These are phyloP conservation scores for Amaranthus tricolor DNA, from an alignment of 179 eudicot species.

Conservation along the genomic window DNA sequence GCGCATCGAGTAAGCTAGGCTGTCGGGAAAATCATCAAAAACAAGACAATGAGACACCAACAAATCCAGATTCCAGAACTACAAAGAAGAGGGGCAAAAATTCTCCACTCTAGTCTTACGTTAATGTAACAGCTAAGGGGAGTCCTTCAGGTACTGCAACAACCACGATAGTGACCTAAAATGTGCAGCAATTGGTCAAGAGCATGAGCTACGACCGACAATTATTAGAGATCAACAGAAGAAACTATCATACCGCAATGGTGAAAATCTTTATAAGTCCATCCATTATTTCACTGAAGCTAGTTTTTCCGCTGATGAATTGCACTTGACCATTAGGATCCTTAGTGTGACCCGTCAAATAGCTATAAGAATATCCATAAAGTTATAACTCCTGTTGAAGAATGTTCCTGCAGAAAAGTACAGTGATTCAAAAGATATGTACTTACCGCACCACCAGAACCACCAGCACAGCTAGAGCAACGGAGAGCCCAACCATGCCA, in stretches of 20 bases:
- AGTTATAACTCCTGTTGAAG: neutral
- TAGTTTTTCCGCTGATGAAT: constrained; percentile 59
- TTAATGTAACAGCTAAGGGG: constrained; percentile 85
- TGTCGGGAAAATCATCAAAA: constrained; percentile 29
- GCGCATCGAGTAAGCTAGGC: constrained; percentile 89
- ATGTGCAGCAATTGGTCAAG: constrained; percentile 21
- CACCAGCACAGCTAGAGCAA: constrained; percentile 64
- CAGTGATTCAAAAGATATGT: neutral
- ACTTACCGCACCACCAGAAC: constrained; percentile 68
- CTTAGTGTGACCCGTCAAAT: constrained; percentile 61
- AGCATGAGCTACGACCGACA: neutral
- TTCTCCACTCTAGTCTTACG: constrained; percentile 34
- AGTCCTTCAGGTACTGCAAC: constrained; percentile 97
- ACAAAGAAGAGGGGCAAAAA: neutral
- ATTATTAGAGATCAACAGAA: neutral
- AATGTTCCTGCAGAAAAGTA: neutral
- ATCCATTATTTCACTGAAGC: constrained; percentile 44
- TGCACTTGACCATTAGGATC: constrained; percentile 59
- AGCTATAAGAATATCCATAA: constrained; percentile 35
- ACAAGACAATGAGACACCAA: constrained; percentile 3
- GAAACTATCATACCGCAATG: constrained; percentile 56
- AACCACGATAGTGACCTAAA: constrained; percentile 84
- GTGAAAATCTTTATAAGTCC: constrained; percentile 59
- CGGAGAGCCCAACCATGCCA: constrained; percentile 86
- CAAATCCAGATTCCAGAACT: neutral